phyloP scores from a whole-genome alignment of 208 protist genomes.

The Acanthamoeba culbertsoni region DNA sequence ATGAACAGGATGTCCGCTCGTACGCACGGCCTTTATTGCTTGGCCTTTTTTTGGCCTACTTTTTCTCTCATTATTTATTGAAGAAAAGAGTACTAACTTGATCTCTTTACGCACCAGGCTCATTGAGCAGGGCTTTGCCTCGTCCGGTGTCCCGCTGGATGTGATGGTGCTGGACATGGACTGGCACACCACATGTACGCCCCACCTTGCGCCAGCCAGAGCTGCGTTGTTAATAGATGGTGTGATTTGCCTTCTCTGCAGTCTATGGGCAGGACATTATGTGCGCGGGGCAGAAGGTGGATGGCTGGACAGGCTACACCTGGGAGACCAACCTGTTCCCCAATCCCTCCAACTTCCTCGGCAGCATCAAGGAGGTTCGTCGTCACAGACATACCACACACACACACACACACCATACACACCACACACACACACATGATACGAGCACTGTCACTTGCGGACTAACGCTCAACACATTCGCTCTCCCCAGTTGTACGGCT shows the following conservation, averaged over 20 bases:
- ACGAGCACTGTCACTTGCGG: too few species aligned
- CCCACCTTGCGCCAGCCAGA: too few species aligned
- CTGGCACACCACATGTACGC: slow-evolving; percentile 32
- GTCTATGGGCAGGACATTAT: background rate
- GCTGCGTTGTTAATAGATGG: background rate
- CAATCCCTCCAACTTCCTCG: background rate
- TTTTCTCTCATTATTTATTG: too few species aligned
- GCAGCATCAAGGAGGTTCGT: slow-evolving; percentile 1
- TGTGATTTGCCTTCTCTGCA: background rate
- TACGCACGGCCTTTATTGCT: background rate
- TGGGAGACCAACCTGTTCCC: slow-evolving; percentile 33
- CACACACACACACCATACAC: background rate
- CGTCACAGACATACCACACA: background rate
- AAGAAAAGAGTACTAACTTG: too few species aligned
- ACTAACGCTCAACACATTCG: background rate
- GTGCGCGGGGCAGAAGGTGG: background rate
- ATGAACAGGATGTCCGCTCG: slow-evolving; percentile 1
- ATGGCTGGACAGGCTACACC: slow-evolving; percentile 7
- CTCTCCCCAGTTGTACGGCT: background rate
- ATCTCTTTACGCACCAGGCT: background rate
- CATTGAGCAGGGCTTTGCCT: background rate
- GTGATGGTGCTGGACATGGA: slow-evolving; percentile 40
- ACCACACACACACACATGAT: background rate
- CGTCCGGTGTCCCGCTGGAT: background rate
- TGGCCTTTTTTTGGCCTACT: background rate